Evolutionary conservation across 2,329 filamentous ascomycete genomes (phyloP), one percentile per base, ranked within the genome.

Genomic region (Fusarium metavorans): DNA sequence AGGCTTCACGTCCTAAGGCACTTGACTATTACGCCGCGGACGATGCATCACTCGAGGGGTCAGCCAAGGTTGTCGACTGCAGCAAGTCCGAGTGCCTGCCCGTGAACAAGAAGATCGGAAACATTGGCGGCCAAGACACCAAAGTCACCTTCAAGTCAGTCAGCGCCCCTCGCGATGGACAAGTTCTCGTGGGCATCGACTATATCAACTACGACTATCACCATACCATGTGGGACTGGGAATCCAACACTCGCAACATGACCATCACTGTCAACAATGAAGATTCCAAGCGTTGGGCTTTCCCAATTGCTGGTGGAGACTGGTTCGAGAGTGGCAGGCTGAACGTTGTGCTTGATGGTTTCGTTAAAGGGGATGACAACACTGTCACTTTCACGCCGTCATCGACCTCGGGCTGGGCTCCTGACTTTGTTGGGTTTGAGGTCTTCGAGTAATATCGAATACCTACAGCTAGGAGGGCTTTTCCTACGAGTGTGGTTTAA

Each of bases 171-270:
- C 81, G 77, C 0, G 77, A 70, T 5, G 82, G 84, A 1, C 74
- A 74, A 4, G 83, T 85, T 67, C 83, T 86, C 35, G 67, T 89
- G 1, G 85, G 85, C 1, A 77, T 89, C 14, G 85, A 88, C 74
- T 88, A 85, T 54, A 86, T 88, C 78, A 89, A 89, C 79, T 88
- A 89, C 70, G 87, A 88, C 10, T 81, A 88, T 13, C 82, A 84
- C 0, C 82, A 87, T 18, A 78, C 80, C 0, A 80, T 84, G 0
- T 88, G 86, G 80, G 83, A 74, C 0, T 83, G 77, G 71, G 87
- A 85, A 0, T 82, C 84, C 1, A 89, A 88, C 72, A 85, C 87
- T 0, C 80, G 87, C 1, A 89, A 89, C 64, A 82, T 88, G 76
- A 87, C 87, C 0, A 78, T 89, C 16, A 76, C 82, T 0, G 82